phyloP scores from a whole-genome alignment of 257 asterid genomes.

The Salvia rosmarinus region DNA sequence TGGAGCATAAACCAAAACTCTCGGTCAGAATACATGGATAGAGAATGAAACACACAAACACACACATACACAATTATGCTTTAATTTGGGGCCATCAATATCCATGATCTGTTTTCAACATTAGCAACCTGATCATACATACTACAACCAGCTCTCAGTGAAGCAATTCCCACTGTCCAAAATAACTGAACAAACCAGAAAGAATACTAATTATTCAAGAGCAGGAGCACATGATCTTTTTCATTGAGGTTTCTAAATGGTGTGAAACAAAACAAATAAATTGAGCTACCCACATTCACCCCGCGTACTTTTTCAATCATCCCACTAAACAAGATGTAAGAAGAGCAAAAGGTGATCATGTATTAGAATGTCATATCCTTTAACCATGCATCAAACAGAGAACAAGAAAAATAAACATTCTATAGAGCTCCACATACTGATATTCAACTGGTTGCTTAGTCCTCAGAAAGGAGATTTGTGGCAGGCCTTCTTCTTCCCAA shows the following conservation, averaged over 20 bases:
- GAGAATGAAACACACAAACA: no score
- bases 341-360: background rate
- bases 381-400: background rate
- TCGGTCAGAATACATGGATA: no score
- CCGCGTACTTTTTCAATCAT: background rate
- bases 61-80: no score
- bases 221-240: background rate
- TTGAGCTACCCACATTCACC: background rate
- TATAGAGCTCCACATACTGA: background rate
- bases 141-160: no score
- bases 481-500: conserved; percentile 67
- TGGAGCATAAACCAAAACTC: no score
- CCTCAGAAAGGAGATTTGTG: conserved; percentile 53
- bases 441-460: no score
- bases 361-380: background rate
- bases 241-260: background rate
- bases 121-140: no score
- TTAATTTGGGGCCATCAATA: no score
- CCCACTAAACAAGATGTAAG: background rate
- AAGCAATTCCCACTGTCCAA: no score
- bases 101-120: no score
- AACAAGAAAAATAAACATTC: background rate
- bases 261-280: conserved; percentile 11
- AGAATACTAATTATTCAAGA: no score
- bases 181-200: no score